Percentiles rank a stretch among this genome's conserved stretches.
phyloP scores from a whole-genome alignment of 75 land plant genomes.

The Adiantum capillusveneris region DNA sequence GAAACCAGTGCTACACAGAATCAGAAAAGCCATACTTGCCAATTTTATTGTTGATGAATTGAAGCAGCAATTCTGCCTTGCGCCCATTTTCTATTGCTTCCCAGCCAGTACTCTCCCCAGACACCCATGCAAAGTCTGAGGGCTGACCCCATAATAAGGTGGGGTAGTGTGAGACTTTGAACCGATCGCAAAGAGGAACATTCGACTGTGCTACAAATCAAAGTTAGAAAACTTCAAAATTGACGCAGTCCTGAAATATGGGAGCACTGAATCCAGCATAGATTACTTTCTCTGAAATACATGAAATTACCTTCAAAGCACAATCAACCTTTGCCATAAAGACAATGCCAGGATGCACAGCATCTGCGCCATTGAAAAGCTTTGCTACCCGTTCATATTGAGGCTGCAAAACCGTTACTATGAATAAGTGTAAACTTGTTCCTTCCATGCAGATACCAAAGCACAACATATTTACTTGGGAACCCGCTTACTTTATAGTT shows the following conservation, averaged over 20 bases:
- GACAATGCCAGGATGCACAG: conserved; percentile 76
- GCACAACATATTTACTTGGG: not conserved
- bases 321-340: conserved; percentile 90
- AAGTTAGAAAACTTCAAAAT: not conserved
- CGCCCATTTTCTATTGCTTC: conserved; percentile 45
- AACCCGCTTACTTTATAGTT: conserved; percentile 66
- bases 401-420: conserved; percentile 52
- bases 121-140: conserved; percentile 51
- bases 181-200: conserved; percentile 67
- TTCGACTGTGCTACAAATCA: conserved; percentile 71
- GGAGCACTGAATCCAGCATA: too few relatives aligned
- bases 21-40: conserved; percentile 48
- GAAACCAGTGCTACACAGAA: conserved; percentile 1
- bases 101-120: conserved; percentile 44
- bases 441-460: not conserved
- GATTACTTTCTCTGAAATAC: not conserved
- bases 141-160: conserved; percentile 84
- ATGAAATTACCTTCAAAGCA: conserved; percentile 57
- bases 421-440: not conserved
- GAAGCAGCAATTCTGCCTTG: conserved; percentile 70
- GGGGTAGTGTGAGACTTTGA: conserved; percentile 71
- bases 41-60: conserved; percentile 73
- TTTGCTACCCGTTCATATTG: conserved; percentile 93
- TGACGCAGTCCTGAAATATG: too few relatives aligned
- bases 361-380: conserved; percentile 85